Evolutionary conservation across 2,329 filamentous ascomycete genomes (phyloP), one percentile per base, ranked within the genome.

Genomic region (Chaetomium olivaceum): DNA sequence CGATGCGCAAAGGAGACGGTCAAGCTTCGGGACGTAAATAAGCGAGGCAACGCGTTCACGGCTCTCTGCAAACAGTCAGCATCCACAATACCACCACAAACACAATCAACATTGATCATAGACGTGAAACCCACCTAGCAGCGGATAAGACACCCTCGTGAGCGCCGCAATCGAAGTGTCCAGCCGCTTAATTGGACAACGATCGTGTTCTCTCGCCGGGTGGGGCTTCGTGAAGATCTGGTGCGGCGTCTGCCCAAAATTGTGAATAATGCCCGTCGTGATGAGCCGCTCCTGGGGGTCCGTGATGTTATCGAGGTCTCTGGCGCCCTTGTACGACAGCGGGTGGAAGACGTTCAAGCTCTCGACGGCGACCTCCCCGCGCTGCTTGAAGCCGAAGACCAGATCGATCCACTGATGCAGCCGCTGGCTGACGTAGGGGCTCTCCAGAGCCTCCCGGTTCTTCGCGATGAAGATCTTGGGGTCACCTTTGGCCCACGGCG

Each of bases 361-460:
- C 70, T 98, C 94, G 1, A 97, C 83, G 0, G 95, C 95, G 2
- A 93, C 91, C 64, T 98, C 94, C 39, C 95, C 95, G 61, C 91
- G 89, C 77, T 99, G 96, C 78, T 98, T 97, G 77, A 84, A 91
- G 0, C 95, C 95, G 76, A 99, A 99, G 4, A 99, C 86, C 4
- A 99, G 83, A 74, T 99, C 95, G 65, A 99, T 97, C 95, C 95
- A 99, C 70, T 91, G 86, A 74, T 98, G 93, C 19, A 99, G 80
- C 70, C 95, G 89, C 74, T 91, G 87, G 74, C 91, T 97, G 43
- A 99, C 94, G 71, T 96, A 91, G 0, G 93, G 91, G 70, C 93
- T 97, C 76, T 99, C 95, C 0, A 99, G 80, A 0, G 95, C 95
- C 77, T 98, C 93, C n/a, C 95, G 88, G 73, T 99, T 91, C 77